These are phyloP conservation scores for Microdochium paspali DNA, from an alignment of 2,329 filamentous ascomycete genomes.

Conservation along the genomic window DNA sequence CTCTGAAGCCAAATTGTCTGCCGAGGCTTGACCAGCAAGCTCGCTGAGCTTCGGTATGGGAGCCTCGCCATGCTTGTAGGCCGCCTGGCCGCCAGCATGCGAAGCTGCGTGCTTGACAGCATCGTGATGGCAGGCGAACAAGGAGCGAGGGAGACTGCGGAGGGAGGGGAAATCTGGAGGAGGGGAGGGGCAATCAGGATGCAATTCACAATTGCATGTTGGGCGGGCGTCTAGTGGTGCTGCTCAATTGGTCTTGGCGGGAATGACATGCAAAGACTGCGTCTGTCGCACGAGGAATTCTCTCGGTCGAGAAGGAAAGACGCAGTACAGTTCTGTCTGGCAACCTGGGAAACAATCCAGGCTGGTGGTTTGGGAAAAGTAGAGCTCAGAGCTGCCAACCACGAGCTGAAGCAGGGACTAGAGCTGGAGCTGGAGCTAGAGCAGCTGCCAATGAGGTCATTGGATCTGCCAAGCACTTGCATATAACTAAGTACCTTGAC, in stretches of 20 bases:
- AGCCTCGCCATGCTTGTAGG: conserved; percentile 1
- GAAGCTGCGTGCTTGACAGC: not conserved
- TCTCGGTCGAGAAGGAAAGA: too few species aligned
- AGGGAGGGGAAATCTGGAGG: not conserved
- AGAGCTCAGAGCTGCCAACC: not conserved
- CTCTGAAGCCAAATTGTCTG: conserved; percentile 11
- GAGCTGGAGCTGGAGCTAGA: not conserved
- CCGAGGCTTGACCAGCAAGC: conserved; percentile 4
- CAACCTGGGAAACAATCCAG: too few species aligned
- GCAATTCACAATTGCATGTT: too few species aligned
- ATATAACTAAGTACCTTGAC: too few species aligned
- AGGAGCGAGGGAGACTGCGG: not conserved
- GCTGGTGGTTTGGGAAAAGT: not conserved
- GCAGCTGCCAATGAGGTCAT: conserved; percentile 11
- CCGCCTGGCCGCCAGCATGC: not conserved
- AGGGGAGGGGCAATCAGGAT: not conserved
- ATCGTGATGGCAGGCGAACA: not conserved
- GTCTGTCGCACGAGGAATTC: too few species aligned
- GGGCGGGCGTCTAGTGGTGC: too few species aligned
- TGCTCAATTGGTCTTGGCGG: too few species aligned
- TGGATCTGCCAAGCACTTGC: not conserved
- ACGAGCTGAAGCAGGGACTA: too few species aligned
- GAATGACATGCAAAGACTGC: too few species aligned
- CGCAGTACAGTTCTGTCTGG: too few species aligned
- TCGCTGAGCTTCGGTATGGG: conserved; percentile 2